These are phyloP conservation scores for Rhamnella rubrinervis DNA, from an alignment of 331 rosid species.

Conservation along the genomic window DNA sequence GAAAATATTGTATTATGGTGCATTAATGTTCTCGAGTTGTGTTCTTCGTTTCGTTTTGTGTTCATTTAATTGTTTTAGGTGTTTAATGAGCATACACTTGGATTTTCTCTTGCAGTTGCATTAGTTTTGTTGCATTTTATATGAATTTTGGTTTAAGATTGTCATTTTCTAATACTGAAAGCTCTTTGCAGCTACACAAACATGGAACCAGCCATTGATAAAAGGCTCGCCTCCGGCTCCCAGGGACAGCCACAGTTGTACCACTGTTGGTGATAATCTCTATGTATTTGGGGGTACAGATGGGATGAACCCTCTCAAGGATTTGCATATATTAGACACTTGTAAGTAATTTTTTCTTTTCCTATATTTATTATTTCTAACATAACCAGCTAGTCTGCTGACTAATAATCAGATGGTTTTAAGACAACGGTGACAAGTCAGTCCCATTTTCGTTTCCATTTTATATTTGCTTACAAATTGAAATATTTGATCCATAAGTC, in stretches of 20 bases:
- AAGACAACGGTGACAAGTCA: neutral
- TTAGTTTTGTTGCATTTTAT: neutral
- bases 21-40: neutral
- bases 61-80: neutral
- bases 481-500: neutral
- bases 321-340: conserved; percentile 82
- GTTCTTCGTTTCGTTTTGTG: neutral
- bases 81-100: neutral
- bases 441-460: neutral
- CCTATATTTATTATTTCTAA: neutral
- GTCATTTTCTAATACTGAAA: conserved; percentile 21
- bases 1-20: neutral
- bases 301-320: conserved; percentile 84
- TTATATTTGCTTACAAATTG: neutral
- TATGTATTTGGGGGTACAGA: conserved; percentile 97
- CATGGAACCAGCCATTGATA: conserved; percentile 75
- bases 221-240: conserved; percentile 84
- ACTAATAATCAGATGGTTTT: neutral
- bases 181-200: conserved; percentile 69
- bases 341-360: conserved; percentile 53
- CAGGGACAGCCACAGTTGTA: conserved; percentile 93
- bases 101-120: conserved; percentile 3
- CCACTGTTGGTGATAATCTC: conserved; percentile 74
- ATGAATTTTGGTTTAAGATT: neutral
- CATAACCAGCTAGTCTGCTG: neutral